Percentiles rank a stretch among this genome's conserved stretches.
Evolutionary conservation across 768 basidiomycete species (phyloP).

Genomic region (Suillus clintonianus): DNA sequence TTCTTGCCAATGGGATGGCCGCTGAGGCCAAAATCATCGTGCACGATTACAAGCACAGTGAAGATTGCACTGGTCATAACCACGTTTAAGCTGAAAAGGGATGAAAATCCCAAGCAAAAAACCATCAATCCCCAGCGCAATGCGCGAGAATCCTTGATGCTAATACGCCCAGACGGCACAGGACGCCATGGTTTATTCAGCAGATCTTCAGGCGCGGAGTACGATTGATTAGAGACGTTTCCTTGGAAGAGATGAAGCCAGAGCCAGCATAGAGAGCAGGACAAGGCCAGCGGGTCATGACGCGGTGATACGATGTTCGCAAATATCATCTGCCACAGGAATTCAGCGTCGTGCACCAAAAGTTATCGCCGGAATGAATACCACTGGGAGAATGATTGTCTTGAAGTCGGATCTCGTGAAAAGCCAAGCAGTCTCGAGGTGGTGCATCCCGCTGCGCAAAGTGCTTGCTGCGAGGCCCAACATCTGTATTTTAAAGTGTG

Average conservation of each 20-base stretch:
- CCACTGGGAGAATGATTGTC: slow-evolving; percentile 36
- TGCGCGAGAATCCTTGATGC: slow-evolving; percentile 15
- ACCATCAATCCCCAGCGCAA: slow-evolving; percentile 36
- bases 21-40: slow-evolving; percentile 32
- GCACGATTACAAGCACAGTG: slow-evolving; percentile 22
- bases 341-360: neutral
- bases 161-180: slow-evolving; percentile 35
- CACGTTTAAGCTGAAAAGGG: slow-evolving; percentile 16
- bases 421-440: slow-evolving; percentile 31
- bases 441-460: neutral
- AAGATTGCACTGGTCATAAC: slow-evolving; percentile 24
- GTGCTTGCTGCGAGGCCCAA: neutral
- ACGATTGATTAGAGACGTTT: slow-evolving; percentile 35
- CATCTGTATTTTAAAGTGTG: neutral
- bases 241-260: slow-evolving; percentile 36
- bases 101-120: slow-evolving; percentile 27
- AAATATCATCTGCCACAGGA: slow-evolving; percentile 13
- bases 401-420: slow-evolving; percentile 39
- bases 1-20: slow-evolving; percentile 32
- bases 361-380: slow-evolving; percentile 13
- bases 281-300: neutral
- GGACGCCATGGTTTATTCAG: slow-evolving; percentile 39
- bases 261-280: slow-evolving; percentile 22
- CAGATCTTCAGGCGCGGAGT: slow-evolving; percentile 30
- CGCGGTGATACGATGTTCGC: slow-evolving; percentile 8